Evolutionary conservation across 139 green algal species (phyloP).

Genomic region (Chlorella sp.): DNA sequence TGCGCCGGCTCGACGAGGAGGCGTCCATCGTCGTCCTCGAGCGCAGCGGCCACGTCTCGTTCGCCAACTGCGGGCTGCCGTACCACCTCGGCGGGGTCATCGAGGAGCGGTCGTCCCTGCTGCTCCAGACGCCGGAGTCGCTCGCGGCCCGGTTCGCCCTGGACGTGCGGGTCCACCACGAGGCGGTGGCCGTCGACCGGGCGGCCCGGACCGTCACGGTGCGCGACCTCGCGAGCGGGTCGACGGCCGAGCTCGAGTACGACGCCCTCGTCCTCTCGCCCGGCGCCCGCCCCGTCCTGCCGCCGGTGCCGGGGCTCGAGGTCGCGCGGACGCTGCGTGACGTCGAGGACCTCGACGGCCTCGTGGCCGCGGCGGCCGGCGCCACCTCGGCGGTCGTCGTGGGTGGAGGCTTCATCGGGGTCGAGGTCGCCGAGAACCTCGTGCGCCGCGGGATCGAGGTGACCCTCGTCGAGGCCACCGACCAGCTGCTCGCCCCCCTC

Average conservation of each 20-base stretch:
- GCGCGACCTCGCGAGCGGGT: slow-evolving; percentile 5
- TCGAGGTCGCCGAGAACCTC: slow-evolving; percentile 56
- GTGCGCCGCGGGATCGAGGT: slow-evolving; percentile 39
- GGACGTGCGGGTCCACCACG: slow-evolving; percentile 29
- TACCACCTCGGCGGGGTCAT: slow-evolving; percentile 31
- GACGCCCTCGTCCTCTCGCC: slow-evolving; percentile 45
- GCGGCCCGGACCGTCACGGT: slow-evolving; percentile 12
- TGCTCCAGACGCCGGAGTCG: slow-evolving; percentile 16
- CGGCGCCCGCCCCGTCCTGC: slow-evolving; percentile 29
- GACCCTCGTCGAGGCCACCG: too few species aligned
- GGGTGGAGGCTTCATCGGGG: slow-evolving; percentile 50
- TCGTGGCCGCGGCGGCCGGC: slow-evolving; percentile 27
- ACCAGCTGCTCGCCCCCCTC: too few species aligned
- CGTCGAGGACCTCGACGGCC: slow-evolving; percentile 43
- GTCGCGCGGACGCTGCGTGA: too few species aligned
- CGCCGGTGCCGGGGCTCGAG: slow-evolving; percentile 42
- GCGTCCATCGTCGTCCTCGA: too few species aligned
- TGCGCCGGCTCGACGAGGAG: too few species aligned
- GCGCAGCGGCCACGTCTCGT: too few species aligned
- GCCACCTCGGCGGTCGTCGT: slow-evolving; percentile 26
- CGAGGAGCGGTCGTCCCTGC: background rate
- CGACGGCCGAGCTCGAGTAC: slow-evolving; percentile 31
- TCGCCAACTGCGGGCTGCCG: too few species aligned
- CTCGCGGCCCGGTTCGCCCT: slow-evolving; percentile 49
- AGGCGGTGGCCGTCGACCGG: slow-evolving; percentile 30